A percentile compares a stretch with the other conserved stretches of the same genome.
Conservation (phyloP, 2,329 filamentous ascomycete genomes). For the Pseudofabraea citricarpa region DNA sequence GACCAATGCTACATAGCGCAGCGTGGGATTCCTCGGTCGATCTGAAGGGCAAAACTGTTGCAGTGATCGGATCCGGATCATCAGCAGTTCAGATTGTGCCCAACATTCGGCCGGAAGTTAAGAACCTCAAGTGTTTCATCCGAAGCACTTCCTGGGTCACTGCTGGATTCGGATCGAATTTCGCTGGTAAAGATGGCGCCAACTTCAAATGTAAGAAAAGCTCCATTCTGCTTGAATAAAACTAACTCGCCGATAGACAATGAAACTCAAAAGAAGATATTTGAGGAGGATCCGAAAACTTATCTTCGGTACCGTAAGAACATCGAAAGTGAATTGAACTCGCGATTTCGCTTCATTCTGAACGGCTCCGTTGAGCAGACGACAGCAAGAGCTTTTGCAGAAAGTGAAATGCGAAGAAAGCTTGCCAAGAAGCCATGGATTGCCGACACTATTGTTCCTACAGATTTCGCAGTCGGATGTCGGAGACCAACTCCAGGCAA, state of each 20-base stretch:
- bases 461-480: slow-evolving; percentile 84
- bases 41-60: slow-evolving; percentile 26
- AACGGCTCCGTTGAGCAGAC: slow-evolving; percentile 10
- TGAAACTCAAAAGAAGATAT: slow-evolving; percentile 32
- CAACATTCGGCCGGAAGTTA: slow-evolving; percentile 31
- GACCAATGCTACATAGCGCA: slow-evolving; percentile 39
- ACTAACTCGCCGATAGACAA: slow-evolving; percentile 35
- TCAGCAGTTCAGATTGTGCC: slow-evolving; percentile 32
- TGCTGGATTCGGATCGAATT: slow-evolving; percentile 17
- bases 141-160: slow-evolving; percentile 42
- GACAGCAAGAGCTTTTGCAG: slow-evolving; percentile 8
- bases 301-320: slow-evolving; percentile 12
- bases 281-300: slow-evolving; percentile 31
- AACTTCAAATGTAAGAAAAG: slow-evolving; percentile 30
- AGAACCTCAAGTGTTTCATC: slow-evolving; percentile 42
- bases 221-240: slow-evolving; percentile 37
- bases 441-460: slow-evolving; percentile 45
- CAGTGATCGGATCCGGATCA: slow-evolving; percentile 32
- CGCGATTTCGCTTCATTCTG: slow-evolving; percentile 12
- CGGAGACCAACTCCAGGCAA: slow-evolving; percentile 60
- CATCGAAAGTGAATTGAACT: slow-evolving; percentile 12
- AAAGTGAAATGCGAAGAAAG: slow-evolving; percentile 17
- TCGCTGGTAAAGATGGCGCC: slow-evolving; percentile 9
- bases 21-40: slow-evolving; percentile 29
- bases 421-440: slow-evolving; percentile 8